These are phyloP conservation scores for Eucalyptus curtisii DNA, from an alignment of 345 rosid species.

Conservation along the genomic window DNA sequence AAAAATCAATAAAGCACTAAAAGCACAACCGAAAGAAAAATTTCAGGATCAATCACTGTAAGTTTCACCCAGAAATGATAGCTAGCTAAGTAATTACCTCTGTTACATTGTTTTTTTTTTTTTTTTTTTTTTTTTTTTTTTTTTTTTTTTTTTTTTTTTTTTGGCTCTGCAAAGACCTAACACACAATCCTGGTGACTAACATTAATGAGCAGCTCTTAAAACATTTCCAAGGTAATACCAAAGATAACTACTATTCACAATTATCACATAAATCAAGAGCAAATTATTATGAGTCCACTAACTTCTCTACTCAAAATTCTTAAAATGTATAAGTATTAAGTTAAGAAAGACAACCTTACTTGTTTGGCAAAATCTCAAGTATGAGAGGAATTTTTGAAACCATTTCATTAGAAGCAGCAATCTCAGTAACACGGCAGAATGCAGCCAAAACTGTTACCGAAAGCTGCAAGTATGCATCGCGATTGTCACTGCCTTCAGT, in stretches of 20 bases:
- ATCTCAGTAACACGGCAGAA: constrained; percentile 67
- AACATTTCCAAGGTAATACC: neutral
- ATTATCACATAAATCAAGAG: neutral
- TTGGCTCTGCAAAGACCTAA: neutral
- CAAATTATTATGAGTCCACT: neutral
- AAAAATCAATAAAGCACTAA: neutral
- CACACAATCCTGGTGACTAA: neutral
- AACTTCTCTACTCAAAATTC: neutral
- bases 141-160: neutral
- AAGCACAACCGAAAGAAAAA: neutral
- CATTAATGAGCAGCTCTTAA: neutral
- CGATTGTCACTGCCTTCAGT: constrained; percentile 33
- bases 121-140: too few relatives aligned
- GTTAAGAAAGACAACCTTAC: constrained; percentile 14
- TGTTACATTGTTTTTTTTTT: neutral
- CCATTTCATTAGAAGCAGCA: constrained; percentile 65
- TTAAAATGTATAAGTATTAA: neutral
- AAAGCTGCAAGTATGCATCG: constrained; percentile 65
- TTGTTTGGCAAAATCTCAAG: constrained; percentile 41
- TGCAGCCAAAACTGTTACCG: constrained; percentile 67
- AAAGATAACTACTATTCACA: neutral
- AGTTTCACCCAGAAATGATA: neutral
- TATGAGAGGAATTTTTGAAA: constrained; percentile 49
- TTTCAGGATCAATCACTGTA: neutral
- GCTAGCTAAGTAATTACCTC: neutral